Conservation (phyloP, 768 basidiomycete genomes). For the Scleroderma bovista region DNA sequence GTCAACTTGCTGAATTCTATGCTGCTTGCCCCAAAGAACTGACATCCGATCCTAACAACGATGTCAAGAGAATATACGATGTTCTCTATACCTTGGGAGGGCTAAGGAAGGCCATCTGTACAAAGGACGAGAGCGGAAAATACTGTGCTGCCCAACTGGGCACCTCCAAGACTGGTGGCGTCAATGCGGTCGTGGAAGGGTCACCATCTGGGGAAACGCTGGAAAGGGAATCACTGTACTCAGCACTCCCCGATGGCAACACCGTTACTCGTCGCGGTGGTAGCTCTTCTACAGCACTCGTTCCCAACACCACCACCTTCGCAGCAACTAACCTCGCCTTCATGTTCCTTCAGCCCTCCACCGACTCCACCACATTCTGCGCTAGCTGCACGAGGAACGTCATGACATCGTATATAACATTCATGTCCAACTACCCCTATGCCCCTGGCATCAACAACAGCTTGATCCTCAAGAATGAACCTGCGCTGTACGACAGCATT, state of each 20-base stretch:
- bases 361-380: conserved; percentile 59
- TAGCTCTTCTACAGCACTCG: conserved; percentile 24
- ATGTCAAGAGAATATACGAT: conserved; percentile 71
- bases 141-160: conserved; percentile 62
- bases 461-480: conserved; percentile 61
- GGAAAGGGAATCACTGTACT: conserved; percentile 22
- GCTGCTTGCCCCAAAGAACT: conserved; percentile 68
- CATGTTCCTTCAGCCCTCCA: conserved; percentile 63
- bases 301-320: conserved; percentile 55
- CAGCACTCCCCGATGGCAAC: conserved; percentile 8
- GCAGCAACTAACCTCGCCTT: conserved; percentile 63
- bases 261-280: conserved; percentile 21
- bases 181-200: conserved; percentile 5
- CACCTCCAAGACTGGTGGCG: conserved; percentile 18
- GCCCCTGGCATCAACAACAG: conserved; percentile 66
- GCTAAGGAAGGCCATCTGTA: conserved; percentile 61
- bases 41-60: conserved; percentile 37
- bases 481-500: conserved; percentile 58
- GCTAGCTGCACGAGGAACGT: conserved; percentile 74
- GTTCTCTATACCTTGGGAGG: conserved; percentile 68
- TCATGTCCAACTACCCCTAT: conserved; percentile 67
- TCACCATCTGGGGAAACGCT: conserved; percentile 9
- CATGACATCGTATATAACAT: conserved; percentile 71
- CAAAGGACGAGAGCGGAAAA: conserved; percentile 62
- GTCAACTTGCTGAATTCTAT: conserved; percentile 65